phyloP scores from a whole-genome alignment of 441 rosid genomes.

The Viola pubescens region DNA sequence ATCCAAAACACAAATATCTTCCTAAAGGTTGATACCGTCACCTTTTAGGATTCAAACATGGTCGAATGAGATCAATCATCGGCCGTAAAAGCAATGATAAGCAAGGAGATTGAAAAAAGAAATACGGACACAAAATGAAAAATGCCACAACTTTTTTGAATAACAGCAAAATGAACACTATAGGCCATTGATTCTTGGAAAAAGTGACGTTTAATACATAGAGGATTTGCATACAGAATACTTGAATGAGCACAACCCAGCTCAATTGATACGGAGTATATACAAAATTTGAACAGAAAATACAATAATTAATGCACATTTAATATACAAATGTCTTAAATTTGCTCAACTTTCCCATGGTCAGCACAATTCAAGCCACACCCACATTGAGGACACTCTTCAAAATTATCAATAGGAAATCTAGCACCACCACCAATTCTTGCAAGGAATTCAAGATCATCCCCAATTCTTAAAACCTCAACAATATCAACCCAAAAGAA shows the following conservation, averaged over 20 bases:
- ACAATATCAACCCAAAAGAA: constrained; percentile 64
- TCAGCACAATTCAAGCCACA: constrained; percentile 50
- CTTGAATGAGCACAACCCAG: constrained; percentile 2
- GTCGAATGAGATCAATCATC: too few species aligned
- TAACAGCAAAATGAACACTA: background rate
- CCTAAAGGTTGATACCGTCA: too few species aligned
- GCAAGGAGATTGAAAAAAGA: background rate
- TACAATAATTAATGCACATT: too few species aligned
- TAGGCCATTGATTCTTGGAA: background rate
- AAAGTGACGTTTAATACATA: background rate
- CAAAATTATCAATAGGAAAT: constrained; percentile 44
- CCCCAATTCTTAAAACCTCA: constrained; percentile 40
- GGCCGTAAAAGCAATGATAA: too few species aligned
- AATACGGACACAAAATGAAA: background rate
- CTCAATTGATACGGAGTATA: constrained; percentile 5
- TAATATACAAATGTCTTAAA: constrained; percentile 9
- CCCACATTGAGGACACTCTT: constrained; percentile 67
- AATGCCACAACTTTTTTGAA: background rate
- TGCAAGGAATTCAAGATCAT: constrained; percentile 54
- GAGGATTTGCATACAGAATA: background rate
- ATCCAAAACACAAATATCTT: too few species aligned
- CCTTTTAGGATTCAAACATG: too few species aligned
- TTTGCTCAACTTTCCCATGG: constrained; percentile 12
- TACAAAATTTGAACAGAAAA: too few species aligned
- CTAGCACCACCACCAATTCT: constrained; percentile 56